Evolutionary conservation across 2,329 filamentous ascomycete species (phyloP), one percentile per base, ranked within the genome.

Genomic region (Bipolaris gigantea): DNA sequence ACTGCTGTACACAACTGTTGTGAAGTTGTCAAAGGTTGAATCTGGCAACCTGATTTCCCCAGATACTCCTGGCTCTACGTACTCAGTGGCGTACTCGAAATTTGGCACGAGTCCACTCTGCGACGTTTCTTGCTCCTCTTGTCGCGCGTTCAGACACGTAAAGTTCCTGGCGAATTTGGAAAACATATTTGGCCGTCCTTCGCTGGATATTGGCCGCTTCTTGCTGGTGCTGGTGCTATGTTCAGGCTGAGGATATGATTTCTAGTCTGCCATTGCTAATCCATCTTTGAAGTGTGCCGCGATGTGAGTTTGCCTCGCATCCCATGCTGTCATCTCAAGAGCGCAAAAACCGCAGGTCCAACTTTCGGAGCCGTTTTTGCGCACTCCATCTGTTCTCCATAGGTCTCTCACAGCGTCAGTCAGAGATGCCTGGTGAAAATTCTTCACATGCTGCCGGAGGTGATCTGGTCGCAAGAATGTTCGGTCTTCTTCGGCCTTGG

Each of bases 301-400:
- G 15, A 74, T 66, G 43, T 74, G 71, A 11, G 61, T 67, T 38
- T 72, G 67, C 16, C 71, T 51, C 32, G 56, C 49, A 16, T 71
- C 64, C 71, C 71, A 74, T 0, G 57, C 67, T 3, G 50, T 52
- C 2, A 73, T 56, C 5, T 55, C 19, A 5, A 62, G 58, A 3
- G 49, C 55, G 18, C 71, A 74, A 34, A 74, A 74, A 0, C 71
- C 71, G 45, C 71, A 74, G 0, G 38, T 57, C 69, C 68, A 73
- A 7, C 53, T 59, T 19, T 66, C 60, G 11, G 50, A 27, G 2
- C 53, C 57, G 7, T 54, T 35, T 19, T 57, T 53, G 0, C 56
- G 59, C 13, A 55, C 50, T 3, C 55, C 56, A 1, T 63, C 61
- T 36, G 36, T 64, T 47, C 70, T 69, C 70, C 70, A 74, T 7